Evolutionary conservation across 2,329 filamentous ascomycete genomes (phyloP), one percentile per base, ranked within the genome.

Genomic region (Neoarthrinium moseri): DNA sequence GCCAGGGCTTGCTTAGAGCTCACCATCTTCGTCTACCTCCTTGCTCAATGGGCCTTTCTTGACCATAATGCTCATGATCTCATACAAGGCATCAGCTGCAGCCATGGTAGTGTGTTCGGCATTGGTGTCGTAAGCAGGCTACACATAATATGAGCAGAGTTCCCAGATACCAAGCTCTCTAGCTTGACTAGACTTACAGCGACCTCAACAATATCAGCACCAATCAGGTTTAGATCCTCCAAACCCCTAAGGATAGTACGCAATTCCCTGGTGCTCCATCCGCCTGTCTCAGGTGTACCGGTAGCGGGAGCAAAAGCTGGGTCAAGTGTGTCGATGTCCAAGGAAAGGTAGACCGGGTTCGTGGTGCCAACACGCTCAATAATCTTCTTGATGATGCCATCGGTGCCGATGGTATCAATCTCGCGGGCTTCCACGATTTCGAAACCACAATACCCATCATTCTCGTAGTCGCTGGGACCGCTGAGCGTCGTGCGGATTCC

Each of bases 251-350:
- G 71, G 49, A 90, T 89, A 0, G 84, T 87, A 36, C 86, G 72
- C 8, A 90, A 70, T 71, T 90, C 86, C 24, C 86, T 71, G 0
- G 86, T 89, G 2, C 80, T 83, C 86, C 86, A 89, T 3, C 86
- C 86, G 8, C 86, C 86, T 1, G 86, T 89, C 71, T 89, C 86
- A 1, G 86, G 86, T 0, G 86, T 89, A 7, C 86, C 86, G 0
- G 86, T 89, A 1, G 83, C 86, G 11, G 86, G 86, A 0, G 86
- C 86, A 55, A 89, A 92, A 5, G 88, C 88, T 6, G 91, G 90
- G 62, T 95, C 90, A 4, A 95, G 73, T 1, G 89, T 91, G 60
- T 95, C 90, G 56, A 95, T 95, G 60, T 96, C 91, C 37, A 95
- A 84, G 6, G 82, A 88, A 24, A 95, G 69, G 61, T 95, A 95